Base-by-base conservation (phyloP, 2,329 filamentous ascomycete genomes). In the Ciborinia camelliae region DNA sequence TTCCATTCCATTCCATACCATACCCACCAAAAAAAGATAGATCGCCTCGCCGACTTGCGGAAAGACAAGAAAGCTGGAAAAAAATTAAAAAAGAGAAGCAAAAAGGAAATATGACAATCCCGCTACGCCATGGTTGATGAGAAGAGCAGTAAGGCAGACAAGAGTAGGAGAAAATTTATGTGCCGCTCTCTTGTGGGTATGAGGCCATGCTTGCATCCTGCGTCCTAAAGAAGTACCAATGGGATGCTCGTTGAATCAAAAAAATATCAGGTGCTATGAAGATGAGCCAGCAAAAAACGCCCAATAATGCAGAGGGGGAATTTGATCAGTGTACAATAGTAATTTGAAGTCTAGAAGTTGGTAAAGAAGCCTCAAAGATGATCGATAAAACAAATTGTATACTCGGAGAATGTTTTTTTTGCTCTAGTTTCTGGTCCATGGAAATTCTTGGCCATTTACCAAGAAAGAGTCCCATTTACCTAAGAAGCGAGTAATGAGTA, bases 321-420 rank as follows among this genome's bases (percentile, higher is more conserved):
- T 20, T 47, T 47, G 41, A 37, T 59, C 28, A 20, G 41, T 59
- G 41, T 59, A 59, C 30, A 59, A 59, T 47, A 59, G 55, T 35
- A 20, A 37, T 48, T 26, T 20, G 32, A 59, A 32, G 41, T 47
- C 41, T 59, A 26, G n/a, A n/a, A 8, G 4, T 32, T 59, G 41
- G 14, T 35, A 35, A 45, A 55, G n/a, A 18, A 9, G n/a, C 14
- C n/a, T 47, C 41, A 9, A 20, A 37, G 30, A 26, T 59, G n/a
- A 8, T 12, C 8, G 41, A 32, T 59, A 26, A 30, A 47, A 59
- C 55, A 26, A 47, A 59, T 35, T 57, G 28, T 59, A 26, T 47
- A 35, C 30, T 59, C 30, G n/a, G 47, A 18, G 35, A 47, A n/a
- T n/a, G n/a, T 20, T 8, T 12, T 26, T 47, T 7, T 26, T 59